A percentile compares a stretch with the other conserved stretches of the same genome.
These are phyloP conservation scores for Coffea humblotiana DNA, from an alignment of 305 asterid genomes.

Conservation along the genomic window DNA sequence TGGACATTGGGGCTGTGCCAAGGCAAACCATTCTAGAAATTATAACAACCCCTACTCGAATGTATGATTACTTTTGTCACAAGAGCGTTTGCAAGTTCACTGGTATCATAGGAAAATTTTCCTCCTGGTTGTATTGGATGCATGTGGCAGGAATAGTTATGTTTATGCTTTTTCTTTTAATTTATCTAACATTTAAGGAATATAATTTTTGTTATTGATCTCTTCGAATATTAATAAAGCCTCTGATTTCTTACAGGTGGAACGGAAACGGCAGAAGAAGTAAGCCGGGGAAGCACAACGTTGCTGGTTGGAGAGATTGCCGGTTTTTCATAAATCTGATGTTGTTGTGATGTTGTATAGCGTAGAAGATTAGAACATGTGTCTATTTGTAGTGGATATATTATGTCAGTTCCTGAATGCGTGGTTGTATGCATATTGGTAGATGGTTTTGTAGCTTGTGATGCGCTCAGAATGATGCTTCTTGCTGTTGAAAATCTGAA, in stretches of 20 bases:
- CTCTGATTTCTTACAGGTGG: slow-evolving; percentile 32
- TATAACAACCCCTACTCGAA: too few species aligned
- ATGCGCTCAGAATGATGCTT: background rate
- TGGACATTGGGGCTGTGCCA: too few species aligned
- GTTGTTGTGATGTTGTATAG: slow-evolving; percentile 1
- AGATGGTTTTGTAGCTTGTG: background rate
- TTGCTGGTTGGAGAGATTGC: slow-evolving; percentile 3
- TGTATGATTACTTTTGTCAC: too few species aligned
- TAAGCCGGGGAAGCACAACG: slow-evolving; percentile 8
- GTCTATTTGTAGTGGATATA: background rate
- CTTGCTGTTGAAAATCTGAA: background rate
- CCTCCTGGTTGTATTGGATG: background rate
- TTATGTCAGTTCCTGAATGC: background rate
- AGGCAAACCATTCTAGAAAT: too few species aligned
- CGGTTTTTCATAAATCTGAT: background rate
- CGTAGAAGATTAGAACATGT: background rate
- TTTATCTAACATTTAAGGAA: background rate
- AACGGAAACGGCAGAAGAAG: slow-evolving; percentile 50
- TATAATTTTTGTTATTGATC: background rate
- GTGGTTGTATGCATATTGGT: background rate
- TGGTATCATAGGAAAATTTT: background rate
- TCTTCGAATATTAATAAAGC: background rate
- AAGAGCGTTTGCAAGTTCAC: too few species aligned
- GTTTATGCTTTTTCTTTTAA: background rate
- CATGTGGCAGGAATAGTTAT: background rate